Evolutionary conservation across 2,329 filamentous ascomycete genomes (phyloP), one percentile per base, ranked within the genome.

Genomic region (Penicillium sp.): DNA sequence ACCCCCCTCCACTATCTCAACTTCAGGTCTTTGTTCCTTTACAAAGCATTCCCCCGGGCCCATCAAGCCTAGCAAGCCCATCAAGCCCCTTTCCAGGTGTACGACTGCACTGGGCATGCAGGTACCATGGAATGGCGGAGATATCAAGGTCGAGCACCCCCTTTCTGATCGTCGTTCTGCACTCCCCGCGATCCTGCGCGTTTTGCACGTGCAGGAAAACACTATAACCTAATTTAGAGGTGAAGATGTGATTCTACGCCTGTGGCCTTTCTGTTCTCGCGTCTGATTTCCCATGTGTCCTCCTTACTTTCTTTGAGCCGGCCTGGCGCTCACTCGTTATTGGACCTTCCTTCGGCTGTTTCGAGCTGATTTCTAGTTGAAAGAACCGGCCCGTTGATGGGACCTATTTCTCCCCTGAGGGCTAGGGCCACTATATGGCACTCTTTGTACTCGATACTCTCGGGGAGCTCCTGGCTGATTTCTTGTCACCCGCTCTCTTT

Each of bases 181-280:
- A 58, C 50, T 53, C 59, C 59, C 58, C 60, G 58, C 60, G 58
- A 58, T 61, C 46, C 46, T 57, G 46, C 53, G 49, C 57, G 51
- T 56, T 47, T 53, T 44, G 51, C 60, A 61, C 60, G 60, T 60
- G 58, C 42, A 45, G 45, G 18, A 38, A 20, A 36, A 28, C 50
- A 55, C 52, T 54, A 54, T 57, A 61, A 60, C 53, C 51, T 55
- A 59, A 55, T 54, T 48, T 46, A 50, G 13, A 27, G 20, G 20
- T 41, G 39, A 25, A 27, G 39, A 41, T 11, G 18, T 38, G 18
- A 20, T 38, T 38, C 5, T 5, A 13, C 35, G 9, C 28, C 10
- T 11, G 10, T 30, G 27, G 10, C 11, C 28, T 30, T 38, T 13
- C 13, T 10, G 35, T 16, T 11, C 16, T 38, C 35, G 13, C 2